phyloP scores from a whole-genome alignment of 257 asterid species.

The Solanum chiquidenum region DNA sequence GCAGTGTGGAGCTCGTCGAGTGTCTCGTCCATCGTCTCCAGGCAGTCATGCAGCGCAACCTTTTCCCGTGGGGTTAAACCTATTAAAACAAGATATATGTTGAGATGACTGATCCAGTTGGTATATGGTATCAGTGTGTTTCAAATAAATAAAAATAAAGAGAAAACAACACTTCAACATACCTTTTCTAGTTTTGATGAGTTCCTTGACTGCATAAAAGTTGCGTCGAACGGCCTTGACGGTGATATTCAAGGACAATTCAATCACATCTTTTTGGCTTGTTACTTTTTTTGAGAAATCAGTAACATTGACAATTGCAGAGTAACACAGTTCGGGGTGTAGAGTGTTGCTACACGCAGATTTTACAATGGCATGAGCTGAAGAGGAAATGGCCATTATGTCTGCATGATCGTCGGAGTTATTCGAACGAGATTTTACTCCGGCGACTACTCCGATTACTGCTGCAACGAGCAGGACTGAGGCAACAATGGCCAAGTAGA shows the following conservation, averaged over 20 bases:
- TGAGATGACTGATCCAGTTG: no score
- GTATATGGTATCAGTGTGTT: no score
- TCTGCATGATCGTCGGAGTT: neutral
- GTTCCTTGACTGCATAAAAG: slow-evolving; percentile 22
- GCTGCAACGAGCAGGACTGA: slow-evolving; percentile 12
- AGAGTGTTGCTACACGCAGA: slow-evolving; percentile 39
- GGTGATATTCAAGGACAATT: slow-evolving; percentile 40
- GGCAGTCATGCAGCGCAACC: slow-evolving; percentile 59
- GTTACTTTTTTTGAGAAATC: slow-evolving; percentile 18
- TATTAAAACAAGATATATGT: neutral
- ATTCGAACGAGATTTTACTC: slow-evolving; percentile 5
- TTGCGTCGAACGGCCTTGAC: slow-evolving; percentile 22
- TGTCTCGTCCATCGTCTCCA: slow-evolving; percentile 48
- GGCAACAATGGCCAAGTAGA: slow-evolving; percentile 16
- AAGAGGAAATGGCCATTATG: slow-evolving; percentile 13
- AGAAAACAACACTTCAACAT: neutral
- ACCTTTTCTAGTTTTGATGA: slow-evolving; percentile 3
- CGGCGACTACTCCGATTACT: slow-evolving; percentile 13
- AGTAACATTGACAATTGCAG: slow-evolving; percentile 29
- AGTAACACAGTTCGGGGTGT: slow-evolving; percentile 54
- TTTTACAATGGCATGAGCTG: slow-evolving; percentile 29
- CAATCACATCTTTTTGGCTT: slow-evolving; percentile 36
- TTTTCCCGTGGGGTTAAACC: slow-evolving; percentile 26
- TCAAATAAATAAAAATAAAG: no score
- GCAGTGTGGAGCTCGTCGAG: slow-evolving; percentile 58